Percentiles rank a stretch among this genome's conserved stretches.
These are phyloP conservation scores for Coemansia sp. DNA, from an alignment of 192 early-diverging fungal genomes.

Conservation along the genomic window DNA sequence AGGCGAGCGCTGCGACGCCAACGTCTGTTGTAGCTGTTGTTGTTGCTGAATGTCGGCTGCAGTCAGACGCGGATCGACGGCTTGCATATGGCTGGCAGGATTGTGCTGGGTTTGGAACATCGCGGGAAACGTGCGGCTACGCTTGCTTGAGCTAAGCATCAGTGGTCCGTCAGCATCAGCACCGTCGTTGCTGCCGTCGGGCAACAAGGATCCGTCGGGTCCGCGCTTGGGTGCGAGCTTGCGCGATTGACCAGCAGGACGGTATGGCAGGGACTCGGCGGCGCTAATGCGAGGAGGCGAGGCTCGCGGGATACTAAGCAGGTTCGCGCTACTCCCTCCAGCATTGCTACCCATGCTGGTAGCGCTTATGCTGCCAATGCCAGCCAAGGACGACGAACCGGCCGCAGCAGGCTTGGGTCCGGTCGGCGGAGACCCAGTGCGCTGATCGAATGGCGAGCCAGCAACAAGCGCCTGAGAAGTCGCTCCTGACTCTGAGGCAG, in stretches of 20 bases:
- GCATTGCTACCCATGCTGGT: background rate
- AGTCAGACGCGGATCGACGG: background rate
- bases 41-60: conserved; percentile 9
- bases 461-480: background rate
- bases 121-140: conserved; percentile 47
- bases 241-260: conserved; percentile 10
- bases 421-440: background rate
- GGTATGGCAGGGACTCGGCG: conserved; percentile 35
- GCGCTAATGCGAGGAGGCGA: conserved; percentile 31
- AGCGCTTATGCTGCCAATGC: background rate
- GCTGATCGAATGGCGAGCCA: background rate
- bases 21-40: conserved; percentile 12
- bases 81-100: conserved; percentile 13
- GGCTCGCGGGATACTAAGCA: conserved; percentile 36
- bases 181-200: background rate
- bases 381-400: background rate
- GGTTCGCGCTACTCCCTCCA: background rate
- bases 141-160: conserved; percentile 42
- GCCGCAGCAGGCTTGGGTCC: background rate
- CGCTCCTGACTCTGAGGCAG: background rate
- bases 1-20: conserved; percentile 6
- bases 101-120: conserved; percentile 22
- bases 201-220: background rate
- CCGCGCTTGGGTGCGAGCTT: conserved; percentile 53
- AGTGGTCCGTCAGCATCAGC: conserved; percentile 18